Evolutionary conservation across 1,284 basidiomycete species (phyloP), one percentile per base, ranked within the genome.

Genomic region (Apiotrichum akiyoshidainum): DNA sequence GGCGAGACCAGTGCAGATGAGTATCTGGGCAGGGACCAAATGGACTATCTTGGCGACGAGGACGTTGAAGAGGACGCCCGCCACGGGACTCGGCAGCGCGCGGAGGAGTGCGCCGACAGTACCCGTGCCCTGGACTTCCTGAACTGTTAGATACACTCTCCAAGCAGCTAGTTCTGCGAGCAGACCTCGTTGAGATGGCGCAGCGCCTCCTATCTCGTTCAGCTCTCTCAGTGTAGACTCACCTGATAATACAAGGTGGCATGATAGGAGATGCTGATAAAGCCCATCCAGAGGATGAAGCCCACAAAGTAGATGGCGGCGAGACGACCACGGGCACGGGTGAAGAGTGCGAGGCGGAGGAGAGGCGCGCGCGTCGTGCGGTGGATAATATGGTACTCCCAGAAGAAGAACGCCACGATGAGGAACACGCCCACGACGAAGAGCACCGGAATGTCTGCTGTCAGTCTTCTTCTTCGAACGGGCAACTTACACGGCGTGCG

Each of bases 41-140:
- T 56, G 55, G 7, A 55, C 52, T 16, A 66, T 40, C 33, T 52
- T 46, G 3, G 58, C 54, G 34, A 86, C 63, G 67, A 61, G n/a
- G 14, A 65, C 26, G 21, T 88, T 89, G 66, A 85, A 87, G 8
- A 84, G 46, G 19, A 85, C 65, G 14, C 88, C 89, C 14, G 81
- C 82, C 34, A 89, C 73, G 39, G 84, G 83, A 84, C 88, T 88
- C 0, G 90, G 90, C 2, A 91, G 65, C 58, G 90, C 79, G 12
- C 87, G 84, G 34, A 90, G 69, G 69, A 89, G 87, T 0, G 88
- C 86, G 12, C 81, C 78, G 35, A 91, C 76, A 2, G 64, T 47
- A 12, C 42, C 45, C 0, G 55, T 55, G 16, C 51, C 41, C 31
- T 60, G 58, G 11, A 60, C 58, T 42, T 65, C 58, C 51, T 52